These are phyloP conservation scores for Centella asiatica DNA, from an alignment of 129 eudicot genomes.

Conservation along the genomic window DNA sequence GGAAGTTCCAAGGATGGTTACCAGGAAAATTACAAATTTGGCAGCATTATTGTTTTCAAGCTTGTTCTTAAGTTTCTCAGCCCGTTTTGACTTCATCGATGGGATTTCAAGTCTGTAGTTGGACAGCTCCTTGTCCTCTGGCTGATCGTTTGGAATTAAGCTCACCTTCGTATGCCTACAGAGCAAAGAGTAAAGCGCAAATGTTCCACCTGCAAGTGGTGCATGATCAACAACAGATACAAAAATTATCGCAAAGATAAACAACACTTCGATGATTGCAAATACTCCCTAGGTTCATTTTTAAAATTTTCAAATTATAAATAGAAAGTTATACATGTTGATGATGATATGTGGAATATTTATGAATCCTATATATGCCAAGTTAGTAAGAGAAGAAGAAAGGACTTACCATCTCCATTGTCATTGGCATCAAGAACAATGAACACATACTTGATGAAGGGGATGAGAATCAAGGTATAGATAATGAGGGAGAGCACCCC, in stretches of 20 bases:
- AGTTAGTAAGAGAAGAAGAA: too few relatives aligned
- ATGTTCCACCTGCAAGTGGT: slow-evolving; percentile 8
- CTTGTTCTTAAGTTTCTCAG: not conserved
- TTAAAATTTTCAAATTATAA: too few relatives aligned
- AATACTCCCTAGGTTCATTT: too few relatives aligned
- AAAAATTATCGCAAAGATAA: too few relatives aligned
- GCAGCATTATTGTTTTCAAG: not conserved
- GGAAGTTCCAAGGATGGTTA: slow-evolving; percentile 19
- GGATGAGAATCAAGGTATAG: slow-evolving; percentile 43
- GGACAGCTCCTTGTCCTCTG: not conserved
- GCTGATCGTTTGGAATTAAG: slow-evolving; percentile 1
- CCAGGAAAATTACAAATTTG: not conserved
- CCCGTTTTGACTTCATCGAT: not conserved
- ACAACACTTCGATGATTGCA: too few relatives aligned
- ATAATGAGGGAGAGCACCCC: slow-evolving; percentile 56
- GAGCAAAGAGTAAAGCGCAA: slow-evolving; percentile 10
- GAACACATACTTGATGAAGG: slow-evolving; percentile 46
- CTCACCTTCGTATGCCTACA: slow-evolving; percentile 7
- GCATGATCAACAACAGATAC: not conserved
- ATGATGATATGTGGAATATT: too few relatives aligned
- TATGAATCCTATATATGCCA: too few relatives aligned
- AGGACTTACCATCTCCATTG: slow-evolving; percentile 46
- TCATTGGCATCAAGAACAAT: slow-evolving; percentile 55
- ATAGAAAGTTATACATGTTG: too few relatives aligned
- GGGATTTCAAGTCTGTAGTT: not conserved